Base-by-base conservation (phyloP, 768 basidiomycete genomes). In the Agrocybe praecox region DNA sequence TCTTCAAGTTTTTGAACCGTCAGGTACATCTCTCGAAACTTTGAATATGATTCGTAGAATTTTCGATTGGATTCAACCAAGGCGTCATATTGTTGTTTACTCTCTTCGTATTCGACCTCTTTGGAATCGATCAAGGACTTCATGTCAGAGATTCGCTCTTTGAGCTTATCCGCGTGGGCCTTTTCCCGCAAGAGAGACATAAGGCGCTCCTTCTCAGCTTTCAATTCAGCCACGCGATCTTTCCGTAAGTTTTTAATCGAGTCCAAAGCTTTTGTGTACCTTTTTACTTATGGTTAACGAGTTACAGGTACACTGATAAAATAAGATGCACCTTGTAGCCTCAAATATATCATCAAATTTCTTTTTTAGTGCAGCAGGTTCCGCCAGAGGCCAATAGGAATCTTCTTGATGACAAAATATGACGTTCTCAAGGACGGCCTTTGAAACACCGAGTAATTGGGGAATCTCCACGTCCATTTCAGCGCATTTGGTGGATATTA, bases 401-500 rank as follows among this genome's bases (percentile, higher is more conserved):
- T 99, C 97, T 66, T 99, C 97, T 73, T 99, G 97, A 71, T 99
- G 97, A 72, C 97, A 99, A 67, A 99, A 99, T 48, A 99, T 98
- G 65, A 99, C 97, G 67, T 98, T 98, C 65, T 98, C 96, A 21
- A 98, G 86, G 33, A 99, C 96, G n/a, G 96, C 89, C 70, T 96
- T 97, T 12, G 94, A 97, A 12, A 98, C 97, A 26, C 97, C 97
- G 17, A 98, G 82, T 15, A 98, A 74, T 42, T 90, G 84, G 18
- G 97, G 97, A 48, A 98, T 95, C 69, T 98, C 97, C 2, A 81
- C 74, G 67, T 99, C 96, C 83, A 99, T 90, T 72, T 97, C 95
- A 4, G 96, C 94, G 66, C 96, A 98, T 72, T 97, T 98, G 1
- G 96, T 98, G 8, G 97, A 99, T 53, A 99, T 94, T 8, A 86